Evolutionary conservation across 2,329 filamentous ascomycete species (phyloP), one percentile per base, ranked within the genome.

Genomic region (Paecilomyces niveus): DNA sequence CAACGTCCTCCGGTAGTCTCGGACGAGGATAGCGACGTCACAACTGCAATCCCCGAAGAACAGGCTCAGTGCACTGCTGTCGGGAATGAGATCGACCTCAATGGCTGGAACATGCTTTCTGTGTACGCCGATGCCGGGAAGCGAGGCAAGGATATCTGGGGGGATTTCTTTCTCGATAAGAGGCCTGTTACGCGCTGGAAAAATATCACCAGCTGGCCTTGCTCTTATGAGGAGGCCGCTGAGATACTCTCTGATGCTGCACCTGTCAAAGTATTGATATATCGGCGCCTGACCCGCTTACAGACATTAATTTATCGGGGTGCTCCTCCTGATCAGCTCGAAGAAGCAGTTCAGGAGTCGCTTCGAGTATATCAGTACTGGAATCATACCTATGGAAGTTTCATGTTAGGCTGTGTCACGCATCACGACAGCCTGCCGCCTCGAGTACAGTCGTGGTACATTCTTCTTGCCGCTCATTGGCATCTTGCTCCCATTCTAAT

Each of bases 371-470:
- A 82, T 65, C 74, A 80, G 52, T 78, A 85, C 67, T 85, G 83
- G 83, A 80, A 82, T 57, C 65, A 67, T 22, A 75, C 77, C 0
- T 83, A 84, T 61, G 77, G 76, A 1, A 73, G 73, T 0, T 82
- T 85, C 62, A 81, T 84, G 63, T 67, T 73, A 15, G 81, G 83
- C 59, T 78, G 83, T 45, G 71, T 83, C 11, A 69, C 74, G 2
- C 70, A 81, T 59, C 82, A 83, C 59, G 74, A 80, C 32, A 64
- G 68, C 0, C 75, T 85, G 0, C 81, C 82, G 1, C 65, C 78
- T 10, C 80, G 80, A 13, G 77, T 85, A 3, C 82, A 83, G 64
- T 83, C 82, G 50, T 86, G 83, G 83, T 85, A 84, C 60, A 76
- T 84, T 13, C 80, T 83, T 56, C 76, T 86, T 24, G 73, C 78